Percentiles rank a stretch among this genome's conserved stretches.
Conservation (phyloP, 352 stramenopile species). For the Plasmopara halstedii region DNA sequence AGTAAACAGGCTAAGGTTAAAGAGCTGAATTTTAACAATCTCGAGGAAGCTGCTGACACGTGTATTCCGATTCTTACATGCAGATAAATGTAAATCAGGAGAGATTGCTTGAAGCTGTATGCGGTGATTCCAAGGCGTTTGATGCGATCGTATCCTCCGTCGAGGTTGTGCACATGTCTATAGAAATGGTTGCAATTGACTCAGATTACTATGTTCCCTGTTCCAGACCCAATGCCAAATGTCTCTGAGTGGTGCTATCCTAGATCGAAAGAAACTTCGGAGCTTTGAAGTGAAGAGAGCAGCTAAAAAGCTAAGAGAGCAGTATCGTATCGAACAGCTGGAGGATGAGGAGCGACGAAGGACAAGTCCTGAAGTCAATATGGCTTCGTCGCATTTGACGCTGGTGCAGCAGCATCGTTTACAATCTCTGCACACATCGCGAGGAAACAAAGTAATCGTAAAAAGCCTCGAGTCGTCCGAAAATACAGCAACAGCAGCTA, state of each 20-base stretch:
- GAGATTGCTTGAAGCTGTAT: slow-evolving; percentile 51
- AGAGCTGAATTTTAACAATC: too few species aligned
- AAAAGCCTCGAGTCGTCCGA: slow-evolving; percentile 1
- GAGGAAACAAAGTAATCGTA: background rate
- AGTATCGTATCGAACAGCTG: slow-evolving; percentile 14
- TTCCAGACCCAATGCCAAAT: slow-evolving; percentile 32
- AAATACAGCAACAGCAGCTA: slow-evolving; percentile 8
- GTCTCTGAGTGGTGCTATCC: slow-evolving; percentile 32
- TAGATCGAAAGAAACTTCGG: slow-evolving; percentile 28
- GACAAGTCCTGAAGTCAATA: slow-evolving; percentile 3
- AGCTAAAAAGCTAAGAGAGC: slow-evolving; percentile 10
- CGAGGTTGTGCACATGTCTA: slow-evolving; percentile 24
- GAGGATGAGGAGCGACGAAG: slow-evolving; percentile 24
- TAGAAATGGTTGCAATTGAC: background rate
- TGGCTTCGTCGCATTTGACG: slow-evolving; percentile 8
- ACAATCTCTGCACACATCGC: slow-evolving; percentile 14
- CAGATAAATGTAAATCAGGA: slow-evolving; percentile 53
- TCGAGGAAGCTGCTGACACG: slow-evolving; percentile 6
- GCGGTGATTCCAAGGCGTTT: slow-evolving; percentile 50
- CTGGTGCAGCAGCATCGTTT: slow-evolving; percentile 14
- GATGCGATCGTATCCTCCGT: slow-evolving; percentile 64
- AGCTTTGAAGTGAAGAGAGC: slow-evolving; percentile 9
- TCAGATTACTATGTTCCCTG: background rate
- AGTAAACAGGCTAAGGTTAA: slow-evolving; percentile 62
- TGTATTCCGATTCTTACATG: background rate